phyloP scores from a whole-genome alignment of 495 filamentous ascomycete species.

The Penicillium pancosmium region DNA sequence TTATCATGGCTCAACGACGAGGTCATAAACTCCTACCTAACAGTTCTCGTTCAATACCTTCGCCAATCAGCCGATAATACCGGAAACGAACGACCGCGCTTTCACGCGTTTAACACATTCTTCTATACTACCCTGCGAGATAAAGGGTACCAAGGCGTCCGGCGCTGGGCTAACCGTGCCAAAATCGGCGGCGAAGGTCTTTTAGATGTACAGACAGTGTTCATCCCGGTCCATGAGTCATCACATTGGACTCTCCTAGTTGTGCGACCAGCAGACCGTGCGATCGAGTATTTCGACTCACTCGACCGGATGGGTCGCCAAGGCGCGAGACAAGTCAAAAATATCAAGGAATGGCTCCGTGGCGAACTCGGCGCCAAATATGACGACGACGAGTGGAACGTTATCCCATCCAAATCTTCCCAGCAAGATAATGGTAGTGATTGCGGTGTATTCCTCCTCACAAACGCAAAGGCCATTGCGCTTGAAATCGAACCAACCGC shows the following conservation, averaged over 20 bases:
- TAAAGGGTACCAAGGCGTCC: slow-evolving; percentile 51
- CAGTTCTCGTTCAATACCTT: slow-evolving; percentile 60
- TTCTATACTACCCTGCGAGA: slow-evolving; percentile 67
- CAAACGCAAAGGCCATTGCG: slow-evolving; percentile 70
- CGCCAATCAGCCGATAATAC: slow-evolving; percentile 52
- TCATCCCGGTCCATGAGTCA: slow-evolving; percentile 58
- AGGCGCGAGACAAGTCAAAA: slow-evolving; percentile 34
- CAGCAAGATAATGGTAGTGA: slow-evolving; percentile 72
- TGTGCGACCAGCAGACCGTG: slow-evolving; percentile 62
- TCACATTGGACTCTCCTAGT: slow-evolving; percentile 68
- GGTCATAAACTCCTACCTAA: slow-evolving; percentile 70
- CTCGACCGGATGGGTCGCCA: slow-evolving; percentile 43
- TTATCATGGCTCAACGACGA: slow-evolving; percentile 82
- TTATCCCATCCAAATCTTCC: slow-evolving; percentile 48
- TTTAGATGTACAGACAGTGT: slow-evolving; percentile 60
- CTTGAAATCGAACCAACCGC: slow-evolving; percentile 63
- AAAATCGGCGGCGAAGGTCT: slow-evolving; percentile 57
- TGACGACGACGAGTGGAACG: slow-evolving; percentile 63
- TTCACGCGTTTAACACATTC: slow-evolving; percentile 70
- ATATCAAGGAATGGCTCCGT: slow-evolving; percentile 58
- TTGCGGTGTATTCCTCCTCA: slow-evolving; percentile 80
- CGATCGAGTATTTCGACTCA: slow-evolving; percentile 77
- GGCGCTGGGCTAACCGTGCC: slow-evolving; percentile 56
- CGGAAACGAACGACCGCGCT: slow-evolving; percentile 57
- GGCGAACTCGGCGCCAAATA: slow-evolving; percentile 60